Base-by-base conservation (phyloP, 2,329 filamentous ascomycete genomes). In the Myriosclerotinia curreyana region DNA sequence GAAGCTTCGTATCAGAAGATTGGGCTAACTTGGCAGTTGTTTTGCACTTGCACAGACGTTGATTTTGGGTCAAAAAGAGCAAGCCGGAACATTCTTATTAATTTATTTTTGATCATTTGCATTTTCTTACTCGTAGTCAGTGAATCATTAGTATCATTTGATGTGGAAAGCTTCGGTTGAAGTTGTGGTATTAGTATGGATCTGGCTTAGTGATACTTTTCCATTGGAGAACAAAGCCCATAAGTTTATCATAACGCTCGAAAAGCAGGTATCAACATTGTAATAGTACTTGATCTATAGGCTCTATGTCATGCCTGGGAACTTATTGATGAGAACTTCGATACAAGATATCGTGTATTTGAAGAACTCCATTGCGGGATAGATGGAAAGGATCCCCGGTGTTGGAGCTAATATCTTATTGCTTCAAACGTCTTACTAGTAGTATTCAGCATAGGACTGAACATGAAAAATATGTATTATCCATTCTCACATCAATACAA, bases 31-130 rank as follows among this genome's bases (percentile, higher is more conserved):
- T 25, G 36, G 44, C 25, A 52, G 31, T 44, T 46, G 12, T 59
- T 60, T 66, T 67, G 67, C 69, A 70, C 70, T 66, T 67, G 68
- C 69, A 70, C 70, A 67, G 70, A 72, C 69, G 69, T 71, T 69
- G 66, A 66, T 46, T 68, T 71, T 67, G 66, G 67, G 64, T 70
- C 69, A 64, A 56, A 54, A 65, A 20, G 6, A 25, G 40, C 40
- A 58, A 58, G 34, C n/a, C 55, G 12, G 31, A 48, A 48, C 42
- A 17, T 3, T 40, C 9, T 55, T 34, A 12, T 36, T 36, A 20
- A 58, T 20, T 22, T 36, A 36, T n/a, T 36, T 36, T 42, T 55
- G 36, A 38, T 55, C 36, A 53, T 25, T 22, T 40, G 1, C 17
- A 44, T 34, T 20, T 50, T 50, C 22, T 31, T 17, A 53, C 11